phyloP scores from a whole-genome alignment of 371 early-diverging fungal genomes.

The Mucor irregularis region DNA sequence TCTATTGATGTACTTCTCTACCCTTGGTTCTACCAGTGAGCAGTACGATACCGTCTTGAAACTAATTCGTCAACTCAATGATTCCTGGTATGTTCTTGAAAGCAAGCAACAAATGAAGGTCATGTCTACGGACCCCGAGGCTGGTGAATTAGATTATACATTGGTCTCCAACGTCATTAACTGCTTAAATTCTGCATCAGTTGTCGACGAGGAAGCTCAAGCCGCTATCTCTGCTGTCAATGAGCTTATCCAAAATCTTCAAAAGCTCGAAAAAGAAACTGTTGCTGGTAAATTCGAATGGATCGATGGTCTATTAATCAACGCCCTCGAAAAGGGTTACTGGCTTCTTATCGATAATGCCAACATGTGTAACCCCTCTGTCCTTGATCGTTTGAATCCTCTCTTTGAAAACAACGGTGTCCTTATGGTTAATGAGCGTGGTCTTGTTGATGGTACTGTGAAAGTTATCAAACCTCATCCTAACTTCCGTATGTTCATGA shows the following conservation, averaged over 20 bases:
- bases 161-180: slow-evolving; percentile 34
- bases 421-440: slow-evolving; percentile 90
- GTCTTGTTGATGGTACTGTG: slow-evolving; percentile 80
- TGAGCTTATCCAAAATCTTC: slow-evolving; percentile 30
- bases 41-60: slow-evolving; percentile 25
- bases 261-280: slow-evolving; percentile 51
- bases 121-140: slow-evolving; percentile 11
- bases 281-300: slow-evolving; percentile 91
- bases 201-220: slow-evolving; percentile 24
- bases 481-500: slow-evolving; percentile 98
- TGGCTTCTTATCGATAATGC: slow-evolving; percentile 99
- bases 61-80: slow-evolving; percentile 39
- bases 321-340: slow-evolving; percentile 92
- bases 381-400: slow-evolving; percentile 94
- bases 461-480: slow-evolving; percentile 88
- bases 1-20: slow-evolving; percentile 30
- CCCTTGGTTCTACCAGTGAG: slow-evolving; percentile 6
- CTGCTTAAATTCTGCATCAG: slow-evolving; percentile 25
- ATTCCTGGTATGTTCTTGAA: slow-evolving; percentile 44
- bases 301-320: slow-evolving; percentile 95
- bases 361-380: slow-evolving; percentile 95
- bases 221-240: slow-evolving; percentile 12
- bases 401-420: slow-evolving; percentile 90
- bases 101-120: slow-evolving; percentile 32
- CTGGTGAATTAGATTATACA: slow-evolving; percentile 34